These are phyloP conservation scores for Fusarium sororula DNA, from an alignment of 2,329 filamentous ascomycete species.

Conservation along the genomic window DNA sequence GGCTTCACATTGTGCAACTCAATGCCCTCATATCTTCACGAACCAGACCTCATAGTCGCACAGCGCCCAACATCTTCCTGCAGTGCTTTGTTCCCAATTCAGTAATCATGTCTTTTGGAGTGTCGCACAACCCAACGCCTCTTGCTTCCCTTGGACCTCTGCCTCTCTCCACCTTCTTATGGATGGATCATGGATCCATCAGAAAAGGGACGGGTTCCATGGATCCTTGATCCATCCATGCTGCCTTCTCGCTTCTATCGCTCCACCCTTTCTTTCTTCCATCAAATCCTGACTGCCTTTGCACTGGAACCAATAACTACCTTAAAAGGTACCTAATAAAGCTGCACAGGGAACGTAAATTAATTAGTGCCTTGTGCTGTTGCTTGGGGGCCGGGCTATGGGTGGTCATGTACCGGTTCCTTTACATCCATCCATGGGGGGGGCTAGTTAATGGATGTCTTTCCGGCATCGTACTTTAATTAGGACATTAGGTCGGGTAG, in stretches of 20 bases:
- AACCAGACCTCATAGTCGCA: neutral
- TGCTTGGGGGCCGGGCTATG: slow-evolving; percentile 29
- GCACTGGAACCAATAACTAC: slow-evolving; percentile 22
- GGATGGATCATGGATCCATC: slow-evolving; percentile 15
- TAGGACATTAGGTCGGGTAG: neutral
- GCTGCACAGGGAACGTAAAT: slow-evolving; percentile 37
- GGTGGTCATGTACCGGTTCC: slow-evolving; percentile 1
- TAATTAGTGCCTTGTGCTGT: slow-evolving; percentile 39
- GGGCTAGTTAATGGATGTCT: neutral
- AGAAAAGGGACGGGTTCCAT: slow-evolving; percentile 20
- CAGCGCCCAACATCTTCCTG: neutral
- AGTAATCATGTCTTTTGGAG: neutral
- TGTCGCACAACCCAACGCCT: slow-evolving; percentile 9
- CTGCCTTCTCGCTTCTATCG: neutral
- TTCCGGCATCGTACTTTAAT: neutral
- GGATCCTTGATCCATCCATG: slow-evolving; percentile 21
- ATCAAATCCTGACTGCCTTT: slow-evolving; percentile 31
- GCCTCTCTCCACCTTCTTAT: slow-evolving; percentile 10
- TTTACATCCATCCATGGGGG: slow-evolving; percentile 16
- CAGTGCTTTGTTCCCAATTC: neutral
- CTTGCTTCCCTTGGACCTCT: neutral
- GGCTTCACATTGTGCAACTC: slow-evolving; percentile 12
- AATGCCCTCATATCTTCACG: neutral
- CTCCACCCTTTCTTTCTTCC: slow-evolving; percentile 36
- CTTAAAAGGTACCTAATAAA: slow-evolving; percentile 6